Evolutionary conservation across 805 yeast species (phyloP), one percentile per base, ranked within the genome.

Genomic region (Candida mattraensis): DNA sequence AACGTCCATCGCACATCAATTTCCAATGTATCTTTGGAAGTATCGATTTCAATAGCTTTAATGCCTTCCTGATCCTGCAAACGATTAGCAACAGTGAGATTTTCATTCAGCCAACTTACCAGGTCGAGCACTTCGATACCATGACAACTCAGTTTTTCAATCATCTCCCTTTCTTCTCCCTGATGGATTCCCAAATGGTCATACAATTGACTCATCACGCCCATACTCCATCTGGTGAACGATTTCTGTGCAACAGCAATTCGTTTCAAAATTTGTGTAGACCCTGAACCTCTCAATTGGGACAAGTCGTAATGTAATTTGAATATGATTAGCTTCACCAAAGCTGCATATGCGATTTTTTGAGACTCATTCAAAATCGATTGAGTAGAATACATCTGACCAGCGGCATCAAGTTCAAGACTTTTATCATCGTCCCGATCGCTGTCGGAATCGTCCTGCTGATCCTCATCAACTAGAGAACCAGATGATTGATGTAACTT

Each of bases 1-100:
- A 91, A 74, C 0, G 96, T 89, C 99, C 99, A 94, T 19, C 89
- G 77, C 15, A 93, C 74, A 51, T 89, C 96, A 36, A 85, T 72
- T 18, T 80, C 76, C 6, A 82, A 45, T 3, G 50, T 59, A 10
- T 59, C 51, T n/a, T 56, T 45, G 12, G 60, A 58, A 1, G 65
- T 48, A 13, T 61, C 61, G 12, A 47, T 38, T 7, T 25, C 50
- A 15, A 51, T 50, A 5, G 47, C 35, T 16, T 50, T 47, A 8
- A 42, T 39, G 6, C 42, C 45, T 28, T 51, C 42, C 20, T 32
- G 24, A 19, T 59, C 63, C 40, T 58, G 63, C 16, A 63, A 58
- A 14, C 83, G 81, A 51, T 80, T 80, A 3, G 66, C 64, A 5
- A 83, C 68, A 3, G 63, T 61, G 4, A 72, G 35, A 29, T 51